phyloP scores from a whole-genome alignment of 83 land plant genomes.

The Larix sibirica region DNA sequence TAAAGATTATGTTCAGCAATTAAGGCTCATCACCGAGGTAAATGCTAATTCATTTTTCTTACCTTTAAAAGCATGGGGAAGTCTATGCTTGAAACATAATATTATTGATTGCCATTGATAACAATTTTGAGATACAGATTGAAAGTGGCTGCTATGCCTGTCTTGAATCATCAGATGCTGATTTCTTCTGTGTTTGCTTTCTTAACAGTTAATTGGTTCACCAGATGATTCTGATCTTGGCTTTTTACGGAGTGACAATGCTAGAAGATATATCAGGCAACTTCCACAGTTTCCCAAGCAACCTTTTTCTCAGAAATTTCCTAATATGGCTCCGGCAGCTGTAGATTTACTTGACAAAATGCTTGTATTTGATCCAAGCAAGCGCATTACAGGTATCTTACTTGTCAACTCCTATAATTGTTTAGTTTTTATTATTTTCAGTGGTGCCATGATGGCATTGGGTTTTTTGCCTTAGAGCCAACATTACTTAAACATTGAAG shows the following conservation, averaged over 20 bases:
- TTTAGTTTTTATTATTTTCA: not conserved
- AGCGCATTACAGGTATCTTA: conserved; percentile 32
- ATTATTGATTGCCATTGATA: not conserved
- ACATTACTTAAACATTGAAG: not conserved
- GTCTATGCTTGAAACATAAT: not conserved
- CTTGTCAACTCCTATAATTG: not conserved
- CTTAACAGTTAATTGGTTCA: conserved; percentile 36
- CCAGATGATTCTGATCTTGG: conserved; percentile 42
- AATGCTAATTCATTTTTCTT: not conserved
- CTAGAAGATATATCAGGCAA: conserved; percentile 34
- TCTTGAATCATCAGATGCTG: not conserved
- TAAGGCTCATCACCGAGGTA: conserved; percentile 38
- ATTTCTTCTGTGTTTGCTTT: not conserved
- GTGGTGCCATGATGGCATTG: not conserved
- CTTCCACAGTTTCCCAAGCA: conserved; percentile 32
- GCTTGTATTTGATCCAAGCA: conserved; percentile 48
- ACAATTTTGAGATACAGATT: not conserved
- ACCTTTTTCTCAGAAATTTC: conserved; percentile 21
- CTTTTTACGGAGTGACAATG: conserved; percentile 35
- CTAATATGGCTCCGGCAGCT: conserved; percentile 27
- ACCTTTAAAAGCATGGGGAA: not conserved
- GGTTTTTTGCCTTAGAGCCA: not conserved
- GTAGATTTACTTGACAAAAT: conserved; percentile 36
- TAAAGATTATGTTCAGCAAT: conserved; percentile 38
- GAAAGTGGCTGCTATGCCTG: not conserved